Evolutionary conservation across 2,329 filamentous ascomycete species (phyloP), one percentile per base, ranked within the genome.

Genomic region (Graphium sp.): DNA sequence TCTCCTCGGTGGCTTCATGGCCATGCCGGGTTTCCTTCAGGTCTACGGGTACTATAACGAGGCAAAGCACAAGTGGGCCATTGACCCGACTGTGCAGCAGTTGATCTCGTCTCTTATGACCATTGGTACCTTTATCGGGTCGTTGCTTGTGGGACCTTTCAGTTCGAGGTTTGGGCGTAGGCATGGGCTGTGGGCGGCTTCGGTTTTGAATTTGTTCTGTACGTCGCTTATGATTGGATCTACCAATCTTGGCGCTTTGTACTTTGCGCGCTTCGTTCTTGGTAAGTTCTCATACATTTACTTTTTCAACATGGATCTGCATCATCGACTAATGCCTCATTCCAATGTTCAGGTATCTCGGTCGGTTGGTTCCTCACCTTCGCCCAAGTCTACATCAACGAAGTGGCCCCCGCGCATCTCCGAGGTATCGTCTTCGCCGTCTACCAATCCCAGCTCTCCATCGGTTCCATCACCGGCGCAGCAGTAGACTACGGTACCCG

Each of bases 281-380:
- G 44, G 43, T 45, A 30, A 23, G 33, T 5, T 18, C 20, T 11
- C n/a, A 18, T 16, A 22, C 3, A 9, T 11, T 21, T 21, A 24
- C 18, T 35, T 17, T 18, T 11, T 17, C 20, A 3, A 7, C 4
- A 6, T 13, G 9, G 12, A 12, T 12, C 9, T 10, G 12, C 7
- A 12, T 12, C 16, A 18, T 17, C 18, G 11, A 15, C 7, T 14
- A 5, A 14, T 22, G 15, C 7, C 20, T 30, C 18, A 30, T 24
- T 13, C 7, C 14, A 13, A 19, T 11, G 9, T 12, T 23, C 25
- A 45, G 48, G 49, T 16, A 36, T 53, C 2, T 49, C 47, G 3
- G 45, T 45, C 7, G 49, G 49, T 13, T 48, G 44, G 47, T 46
- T 52, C 26, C 41, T 52, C 29, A 47, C 46, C 18, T 50, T 49